Evolutionary conservation across 495 filamentous ascomycete genomes (phyloP).

Genomic region (Durotheca rogersii): DNA sequence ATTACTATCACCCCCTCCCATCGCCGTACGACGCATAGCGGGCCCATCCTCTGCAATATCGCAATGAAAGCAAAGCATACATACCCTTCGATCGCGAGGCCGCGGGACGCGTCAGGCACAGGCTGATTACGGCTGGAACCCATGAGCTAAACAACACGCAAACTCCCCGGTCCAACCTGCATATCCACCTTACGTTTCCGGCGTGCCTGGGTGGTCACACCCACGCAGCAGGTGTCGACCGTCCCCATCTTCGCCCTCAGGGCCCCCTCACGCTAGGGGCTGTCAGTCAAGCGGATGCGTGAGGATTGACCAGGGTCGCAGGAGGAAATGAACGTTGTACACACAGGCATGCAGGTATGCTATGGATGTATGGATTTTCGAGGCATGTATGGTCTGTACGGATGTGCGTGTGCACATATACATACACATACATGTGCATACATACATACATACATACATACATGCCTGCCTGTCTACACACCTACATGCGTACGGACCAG

Average conservation of each 20-base stretch:
- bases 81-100: conserved; percentile 1
- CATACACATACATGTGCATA: neutral
- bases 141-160: conserved; percentile 13
- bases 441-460: no score
- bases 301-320: neutral
- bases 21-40: no score
- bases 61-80: neutral
- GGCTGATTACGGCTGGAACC: conserved; percentile 18
- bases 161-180: neutral
- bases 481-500: neutral
- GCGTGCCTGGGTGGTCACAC: conserved; percentile 22
- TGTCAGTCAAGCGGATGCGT: neutral
- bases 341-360: no score
- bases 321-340: no score
- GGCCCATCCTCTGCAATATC: neutral
- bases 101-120: conserved; percentile 17
- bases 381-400: no score
- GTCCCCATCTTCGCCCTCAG: conserved; percentile 3
- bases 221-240: conserved; percentile 23
- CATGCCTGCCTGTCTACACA: neutral
- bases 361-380: no score
- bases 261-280: neutral
- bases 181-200: conserved; percentile 29
- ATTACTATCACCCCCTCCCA: no score
- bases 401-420: neutral